Evolutionary conservation across 805 yeast genomes (phyloP), one percentile per base, ranked within the genome.

Genomic region (Henningerozyma blattae): DNA sequence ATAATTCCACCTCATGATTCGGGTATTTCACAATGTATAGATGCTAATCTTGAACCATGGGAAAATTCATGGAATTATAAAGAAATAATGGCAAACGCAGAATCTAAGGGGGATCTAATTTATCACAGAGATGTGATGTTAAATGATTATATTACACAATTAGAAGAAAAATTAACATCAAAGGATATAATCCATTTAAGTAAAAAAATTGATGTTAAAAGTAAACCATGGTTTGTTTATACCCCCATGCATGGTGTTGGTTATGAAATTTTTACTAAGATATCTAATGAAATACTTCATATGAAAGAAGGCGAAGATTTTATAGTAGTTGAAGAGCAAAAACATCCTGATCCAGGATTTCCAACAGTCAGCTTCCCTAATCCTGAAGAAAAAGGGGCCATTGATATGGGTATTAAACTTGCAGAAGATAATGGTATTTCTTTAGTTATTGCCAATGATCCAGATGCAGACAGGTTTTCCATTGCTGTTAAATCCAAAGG

Each of bases 221-320:
- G 24, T 15, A 30, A 58, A 3, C 59, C 52, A 52, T 38, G 65
- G 49, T 75, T 79, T 37, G 82, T 86, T 1, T 89, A 89, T 50
- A 89, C 97, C 0, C 94, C 97, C 16, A 76, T 89, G 78, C 97
- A 89, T 54, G 98, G 98, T 8, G 94, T 89, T 6, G 98, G 98
- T 0, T 59, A 65, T 18, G 77, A 75, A 29, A 69, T 75, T 18
- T 75, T 80, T 27, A 48, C 52, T 4, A 50, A 60, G 28, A 59
- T 53, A 12, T 41, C 42, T 7, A 20, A 33, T 3, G 25, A 39
- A 2, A 35, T 73, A 0, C 48, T 68, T 22, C 40, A 51, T 7
- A 44, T 59, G 9, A 49, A 71, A 15, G 67, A 61, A 1, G 50
- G 61, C 3, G 48, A 47, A 22, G 51, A 52, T 28, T 58, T 50